A percentile compares a stretch with the other conserved stretches of the same genome.
Evolutionary conservation across 257 asterid genomes (phyloP).

Genomic region (Gentiana macrophylla): DNA sequence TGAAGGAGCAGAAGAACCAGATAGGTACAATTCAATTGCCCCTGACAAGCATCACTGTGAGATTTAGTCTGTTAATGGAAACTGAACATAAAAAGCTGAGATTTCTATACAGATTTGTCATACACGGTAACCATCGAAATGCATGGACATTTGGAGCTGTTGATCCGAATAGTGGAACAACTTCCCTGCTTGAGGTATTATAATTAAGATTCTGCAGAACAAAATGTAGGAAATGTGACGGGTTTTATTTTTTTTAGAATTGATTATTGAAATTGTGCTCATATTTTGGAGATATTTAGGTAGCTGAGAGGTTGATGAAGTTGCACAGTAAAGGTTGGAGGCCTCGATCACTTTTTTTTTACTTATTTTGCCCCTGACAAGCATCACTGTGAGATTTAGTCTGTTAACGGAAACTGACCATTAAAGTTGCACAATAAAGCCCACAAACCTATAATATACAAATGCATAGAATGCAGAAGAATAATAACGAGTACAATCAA

Average conservation of each 20-base stretch:
- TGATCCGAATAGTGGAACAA: conserved; percentile 91
- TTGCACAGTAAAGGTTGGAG: conserved; percentile 32
- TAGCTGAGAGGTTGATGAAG: conserved; percentile 53
- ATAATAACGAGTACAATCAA: no score
- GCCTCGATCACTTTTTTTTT: no score
- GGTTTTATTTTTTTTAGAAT: background rate
- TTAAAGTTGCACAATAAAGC: no score
- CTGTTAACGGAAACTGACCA: background rate
- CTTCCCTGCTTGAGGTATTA: conserved; percentile 70
- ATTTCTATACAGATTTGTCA: conserved; percentile 40
- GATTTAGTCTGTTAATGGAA: background rate
- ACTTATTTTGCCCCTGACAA: background rate
- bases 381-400: no score
- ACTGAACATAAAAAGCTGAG: conserved; percentile 10
- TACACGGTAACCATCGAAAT: conserved; percentile 85
- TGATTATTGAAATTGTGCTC: conserved; percentile 1
- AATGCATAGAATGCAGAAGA: no score
- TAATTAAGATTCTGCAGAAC: background rate
- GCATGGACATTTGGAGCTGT: conserved; percentile 97
- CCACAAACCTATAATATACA: no score
- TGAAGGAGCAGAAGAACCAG: conserved; percentile 77
- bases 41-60: background rate
- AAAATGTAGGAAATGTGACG: background rate
- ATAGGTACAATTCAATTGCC: conserved; percentile 28
- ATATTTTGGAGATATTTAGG: conserved; percentile 28